A percentile compares a stretch with the other conserved stretches of the same genome.
phyloP scores from a whole-genome alignment of 2,329 filamentous ascomycete genomes.

The Aspergillus sp. region DNA sequence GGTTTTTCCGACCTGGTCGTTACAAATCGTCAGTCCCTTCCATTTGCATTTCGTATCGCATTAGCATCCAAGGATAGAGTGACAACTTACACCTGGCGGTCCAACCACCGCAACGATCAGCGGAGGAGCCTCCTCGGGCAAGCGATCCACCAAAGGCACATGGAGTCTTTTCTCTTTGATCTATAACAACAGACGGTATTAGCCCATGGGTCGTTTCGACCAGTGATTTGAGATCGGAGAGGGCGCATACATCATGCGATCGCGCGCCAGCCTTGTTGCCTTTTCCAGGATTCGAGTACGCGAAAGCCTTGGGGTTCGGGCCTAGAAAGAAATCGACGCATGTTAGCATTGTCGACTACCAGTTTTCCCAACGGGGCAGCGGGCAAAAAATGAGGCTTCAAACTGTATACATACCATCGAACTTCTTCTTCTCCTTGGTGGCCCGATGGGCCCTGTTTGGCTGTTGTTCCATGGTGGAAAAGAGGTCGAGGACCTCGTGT shows the following conservation, averaged over 20 bases:
- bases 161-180: slow-evolving; percentile 95
- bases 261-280: slow-evolving; percentile 66
- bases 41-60: neutral
- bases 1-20: slow-evolving; percentile 70
- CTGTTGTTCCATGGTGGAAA: slow-evolving; percentile 71
- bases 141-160: slow-evolving; percentile 91
- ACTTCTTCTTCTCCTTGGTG: slow-evolving; percentile 84
- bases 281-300: slow-evolving; percentile 77
- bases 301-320: slow-evolving; percentile 86
- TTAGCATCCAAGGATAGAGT: slow-evolving; percentile 18
- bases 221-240: neutral
- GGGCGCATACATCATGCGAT: slow-evolving; percentile 52
- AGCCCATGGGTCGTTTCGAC: slow-evolving; percentile 9
- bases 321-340: slow-evolving; percentile 46
- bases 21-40: slow-evolving; percentile 6
- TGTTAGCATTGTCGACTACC: neutral
- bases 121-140: slow-evolving; percentile 92
- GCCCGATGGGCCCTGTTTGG: slow-evolving; percentile 81
- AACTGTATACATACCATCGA: slow-evolving; percentile 51
- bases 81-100: slow-evolving; percentile 78
- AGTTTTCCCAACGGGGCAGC: neutral
- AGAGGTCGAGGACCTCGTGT: slow-evolving; percentile 29
- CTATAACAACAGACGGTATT: slow-evolving; percentile 43
- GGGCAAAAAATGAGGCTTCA: neutral
- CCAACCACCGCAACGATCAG: slow-evolving; percentile 92